Percentiles rank a stretch among this genome's conserved stretches.
These are phyloP conservation scores for Arachnopeziza araneosa DNA, from an alignment of 2,329 filamentous ascomycete genomes.

Conservation along the genomic window DNA sequence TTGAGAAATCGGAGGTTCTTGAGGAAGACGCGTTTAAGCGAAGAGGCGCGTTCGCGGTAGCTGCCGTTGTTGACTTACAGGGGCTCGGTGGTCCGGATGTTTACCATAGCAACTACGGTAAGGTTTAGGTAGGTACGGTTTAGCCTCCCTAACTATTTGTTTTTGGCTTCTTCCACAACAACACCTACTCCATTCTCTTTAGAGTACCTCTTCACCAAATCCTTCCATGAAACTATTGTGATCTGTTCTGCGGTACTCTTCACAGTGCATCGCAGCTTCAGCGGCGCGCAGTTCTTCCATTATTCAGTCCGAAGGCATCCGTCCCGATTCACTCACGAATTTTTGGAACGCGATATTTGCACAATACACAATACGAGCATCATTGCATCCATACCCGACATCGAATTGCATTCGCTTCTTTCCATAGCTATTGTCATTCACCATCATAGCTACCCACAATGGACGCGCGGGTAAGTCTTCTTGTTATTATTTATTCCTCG, in stretches of 20 bases:
- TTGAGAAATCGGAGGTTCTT: neutral
- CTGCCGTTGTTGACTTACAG: neutral
- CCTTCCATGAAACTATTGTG: slow-evolving; percentile 13
- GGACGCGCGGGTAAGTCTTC: slow-evolving; percentile 37
- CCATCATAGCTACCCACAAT: slow-evolving; percentile 28
- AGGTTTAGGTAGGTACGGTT: neutral
- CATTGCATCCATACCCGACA: slow-evolving; percentile 10
- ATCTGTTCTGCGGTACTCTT: slow-evolving; percentile 7
- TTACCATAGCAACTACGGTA: neutral
- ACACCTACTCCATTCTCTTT: slow-evolving; percentile 3
- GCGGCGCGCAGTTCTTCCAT: slow-evolving; percentile 5
- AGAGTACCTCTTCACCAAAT: slow-evolving; percentile 1
- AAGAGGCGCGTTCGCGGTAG: neutral
- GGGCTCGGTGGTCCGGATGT: neutral
- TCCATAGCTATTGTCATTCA: slow-evolving; percentile 19
- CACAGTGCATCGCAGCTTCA: slow-evolving; percentile 8
- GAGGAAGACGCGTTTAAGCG: neutral
- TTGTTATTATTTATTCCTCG: neutral
- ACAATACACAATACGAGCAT: slow-evolving; percentile 10
- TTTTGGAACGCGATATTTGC: neutral
- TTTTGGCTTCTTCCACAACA: slow-evolving; percentile 9
- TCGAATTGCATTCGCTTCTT: slow-evolving; percentile 14
- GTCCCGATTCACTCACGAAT: neutral
- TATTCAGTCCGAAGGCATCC: neutral
- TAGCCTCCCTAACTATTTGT: neutral